Evolutionary conservation across 495 filamentous ascomycete genomes (phyloP), one percentile per base, ranked within the genome.

Genomic region (Aspergillus cristatus): DNA sequence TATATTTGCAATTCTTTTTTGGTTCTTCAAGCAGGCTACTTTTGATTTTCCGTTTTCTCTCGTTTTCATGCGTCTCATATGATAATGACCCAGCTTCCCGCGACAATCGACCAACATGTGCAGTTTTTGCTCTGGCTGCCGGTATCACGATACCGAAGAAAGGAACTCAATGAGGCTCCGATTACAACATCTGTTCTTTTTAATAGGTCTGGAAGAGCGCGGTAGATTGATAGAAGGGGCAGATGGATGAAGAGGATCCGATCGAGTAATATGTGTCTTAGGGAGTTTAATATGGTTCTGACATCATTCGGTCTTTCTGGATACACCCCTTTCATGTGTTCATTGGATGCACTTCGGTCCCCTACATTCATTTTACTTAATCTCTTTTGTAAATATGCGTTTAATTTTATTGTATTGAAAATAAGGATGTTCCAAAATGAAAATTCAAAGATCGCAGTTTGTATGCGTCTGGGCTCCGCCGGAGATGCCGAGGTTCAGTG

Each of bases 21-120:
- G 37, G 48, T 50, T 40, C 53, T 47, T 38, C 39, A 26, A 38
- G 30, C 46, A 37, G 32, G 39, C 40, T 41, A 31, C 34, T 45
- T 51, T 47, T 50, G 47, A 53, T 44, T 24, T 24, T 8, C 20
- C 48, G 52, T 54, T 42, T 50, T 43, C 50, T 28, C 43, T 52
- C 41, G 31, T 13, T 34, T 22, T 15, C 16, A 15, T 30, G 28
- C 35, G 28, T 11, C 25, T 37, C 28, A 14, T 18, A n/a, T 14
- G 16, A 14, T 14, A 30, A 30, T 30, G 28, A 30, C 28, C 28
- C 28, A 24, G 5, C 13, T 30, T n/a, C n/a, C n/a, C n/a, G 28
- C 13, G 5, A 11, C 28, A 30, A 24, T 8, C 8, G 20, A 24
- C 20, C 20, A 8, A n/a, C n/a, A n/a, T n/a, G n/a, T n/a, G n/a